phyloP scores from a whole-genome alignment of 2,329 filamentous ascomycete species.

The Colletotrichum cordylinicola region DNA sequence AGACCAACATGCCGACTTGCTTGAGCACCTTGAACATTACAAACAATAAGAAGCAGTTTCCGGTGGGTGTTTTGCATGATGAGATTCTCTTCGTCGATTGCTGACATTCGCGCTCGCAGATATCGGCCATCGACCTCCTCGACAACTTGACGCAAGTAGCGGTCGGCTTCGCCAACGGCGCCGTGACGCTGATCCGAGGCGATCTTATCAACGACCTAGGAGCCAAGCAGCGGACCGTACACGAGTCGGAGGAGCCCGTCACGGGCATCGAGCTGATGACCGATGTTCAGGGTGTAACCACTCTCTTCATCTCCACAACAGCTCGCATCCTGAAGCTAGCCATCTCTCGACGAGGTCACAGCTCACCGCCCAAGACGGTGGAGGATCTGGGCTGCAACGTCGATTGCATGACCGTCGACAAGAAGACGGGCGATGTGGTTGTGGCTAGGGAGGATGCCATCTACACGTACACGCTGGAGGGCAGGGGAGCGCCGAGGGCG shows the following conservation, averaged over 20 bases:
- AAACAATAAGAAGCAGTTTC: slow-evolving; percentile 91
- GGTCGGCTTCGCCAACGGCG: slow-evolving; percentile 93
- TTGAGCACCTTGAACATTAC: slow-evolving; percentile 85
- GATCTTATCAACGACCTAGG: slow-evolving; percentile 96
- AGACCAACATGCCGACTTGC: slow-evolving; percentile 87
- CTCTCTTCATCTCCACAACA: slow-evolving; percentile 91
- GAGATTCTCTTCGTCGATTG: too few species aligned
- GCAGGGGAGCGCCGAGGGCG: slow-evolving; percentile 84
- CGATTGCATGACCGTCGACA: slow-evolving; percentile 93
- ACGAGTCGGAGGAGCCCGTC: slow-evolving; percentile 95
- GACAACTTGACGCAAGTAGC: slow-evolving; percentile 92
- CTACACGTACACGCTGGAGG: slow-evolving; percentile 88
- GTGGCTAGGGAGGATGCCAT: slow-evolving; percentile 96
- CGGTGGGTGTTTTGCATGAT: slow-evolving; percentile 56
- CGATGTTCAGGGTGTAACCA: slow-evolving; percentile 65
- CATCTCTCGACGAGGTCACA: slow-evolving; percentile 87
- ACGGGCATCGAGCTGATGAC: slow-evolving; percentile 83
- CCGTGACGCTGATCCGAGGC: slow-evolving; percentile 90
- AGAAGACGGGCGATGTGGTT: slow-evolving; percentile 80
- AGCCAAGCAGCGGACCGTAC: slow-evolving; percentile 90
- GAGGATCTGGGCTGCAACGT: slow-evolving; percentile 90
- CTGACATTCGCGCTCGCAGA: slow-evolving; percentile 44
- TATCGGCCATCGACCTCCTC: slow-evolving; percentile 87
- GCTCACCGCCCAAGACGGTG: slow-evolving; percentile 84
- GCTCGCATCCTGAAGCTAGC: slow-evolving; percentile 84